A percentile compares a stretch with the other conserved stretches of the same genome.
Evolutionary conservation across 441 rosid genomes (phyloP).

Genomic region (Aleurites moluccanus): DNA sequence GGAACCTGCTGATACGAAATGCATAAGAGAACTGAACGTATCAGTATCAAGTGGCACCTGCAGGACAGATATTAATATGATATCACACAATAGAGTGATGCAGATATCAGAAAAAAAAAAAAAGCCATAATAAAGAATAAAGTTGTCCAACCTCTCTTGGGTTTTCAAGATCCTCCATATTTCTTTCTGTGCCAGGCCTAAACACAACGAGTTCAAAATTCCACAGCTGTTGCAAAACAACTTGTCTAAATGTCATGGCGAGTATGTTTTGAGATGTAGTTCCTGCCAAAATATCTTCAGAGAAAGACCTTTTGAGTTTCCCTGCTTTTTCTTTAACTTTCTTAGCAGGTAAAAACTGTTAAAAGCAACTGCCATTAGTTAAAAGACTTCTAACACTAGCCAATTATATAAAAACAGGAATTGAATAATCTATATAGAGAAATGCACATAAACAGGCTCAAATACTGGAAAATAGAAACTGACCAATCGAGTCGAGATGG

Average conservation of each 20-base stretch:
- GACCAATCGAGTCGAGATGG: slow-evolving; percentile 79
- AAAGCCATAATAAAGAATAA: not conserved
- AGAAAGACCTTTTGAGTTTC: slow-evolving; percentile 43
- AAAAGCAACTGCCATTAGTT: not conserved
- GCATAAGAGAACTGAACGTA: slow-evolving; percentile 59
- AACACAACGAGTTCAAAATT: slow-evolving; percentile 67
- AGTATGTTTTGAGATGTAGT: slow-evolving; percentile 59
- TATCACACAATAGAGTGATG: slow-evolving; percentile 35
- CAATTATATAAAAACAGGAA: too few species aligned
- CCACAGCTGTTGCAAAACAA: slow-evolving; percentile 72
- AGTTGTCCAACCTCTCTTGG: slow-evolving; percentile 67
- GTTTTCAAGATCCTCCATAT: slow-evolving; percentile 62
- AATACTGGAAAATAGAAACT: slow-evolving; percentile 18
- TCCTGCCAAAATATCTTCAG: slow-evolving; percentile 44
- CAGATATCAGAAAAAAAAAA: slow-evolving; percentile 4
- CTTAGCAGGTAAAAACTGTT: slow-evolving; percentile 77
- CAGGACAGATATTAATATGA: slow-evolving; percentile 39
- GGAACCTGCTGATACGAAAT: slow-evolving; percentile 73
- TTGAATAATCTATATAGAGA: too few species aligned
- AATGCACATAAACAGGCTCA: too few species aligned
- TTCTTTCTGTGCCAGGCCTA: slow-evolving; percentile 65
- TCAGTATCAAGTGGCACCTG: slow-evolving; percentile 56
- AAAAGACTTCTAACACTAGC: too few species aligned
- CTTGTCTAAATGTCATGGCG: slow-evolving; percentile 89
- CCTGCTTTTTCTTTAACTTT: slow-evolving; percentile 75